A percentile compares a stretch with the other conserved stretches of the same genome.
phyloP scores from a whole-genome alignment of 768 basidiomycete species.

The Rhizopogon vulgaris region DNA sequence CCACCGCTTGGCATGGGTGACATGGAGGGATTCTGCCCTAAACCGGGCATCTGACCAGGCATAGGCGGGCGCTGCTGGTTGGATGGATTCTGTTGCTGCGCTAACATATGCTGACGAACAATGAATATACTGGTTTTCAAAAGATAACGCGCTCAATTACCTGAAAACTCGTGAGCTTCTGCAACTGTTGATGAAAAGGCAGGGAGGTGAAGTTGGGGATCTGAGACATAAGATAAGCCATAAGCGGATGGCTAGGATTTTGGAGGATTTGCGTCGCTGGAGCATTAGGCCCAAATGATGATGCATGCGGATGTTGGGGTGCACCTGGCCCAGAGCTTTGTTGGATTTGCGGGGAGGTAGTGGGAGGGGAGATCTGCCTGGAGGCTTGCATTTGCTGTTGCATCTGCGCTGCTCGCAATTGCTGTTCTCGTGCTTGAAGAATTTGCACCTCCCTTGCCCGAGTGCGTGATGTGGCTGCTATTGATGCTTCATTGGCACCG shows the following conservation, averaged over 20 bases:
- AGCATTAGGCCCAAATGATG: constrained; percentile 24
- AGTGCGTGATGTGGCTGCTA: constrained; percentile 24
- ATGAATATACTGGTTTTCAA: constrained; percentile 5
- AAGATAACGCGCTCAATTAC: constrained; percentile 24
- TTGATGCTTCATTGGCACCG: constrained; percentile 28
- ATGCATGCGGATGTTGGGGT: constrained; percentile 12
- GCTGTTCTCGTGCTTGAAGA: constrained; percentile 28
- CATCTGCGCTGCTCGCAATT: constrained; percentile 26
- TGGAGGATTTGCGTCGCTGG: constrained; percentile 45
- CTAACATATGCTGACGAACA: constrained; percentile 8
- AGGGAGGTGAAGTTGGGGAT: constrained; percentile 50
- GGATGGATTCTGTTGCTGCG: constrained; percentile 22
- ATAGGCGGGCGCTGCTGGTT: constrained; percentile 18
- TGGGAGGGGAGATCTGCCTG: constrained; percentile 40
- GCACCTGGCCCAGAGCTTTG: constrained; percentile 12
- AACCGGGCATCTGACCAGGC: constrained; percentile 22
- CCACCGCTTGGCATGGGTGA: constrained; percentile 17
- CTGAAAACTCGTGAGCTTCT: constrained; percentile 49
- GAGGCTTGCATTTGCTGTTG: constrained; percentile 24
- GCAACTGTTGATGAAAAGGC: constrained; percentile 50
- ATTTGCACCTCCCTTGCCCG: constrained; percentile 31
- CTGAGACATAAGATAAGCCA: constrained; percentile 46
- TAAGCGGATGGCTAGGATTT: constrained; percentile 48
- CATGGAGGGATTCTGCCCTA: constrained; percentile 23
- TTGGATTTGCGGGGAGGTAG: constrained; percentile 16